Evolutionary conservation across 495 filamentous ascomycete species (phyloP), one percentile per base, ranked within the genome.

Genomic region (Penicillium pulvis): DNA sequence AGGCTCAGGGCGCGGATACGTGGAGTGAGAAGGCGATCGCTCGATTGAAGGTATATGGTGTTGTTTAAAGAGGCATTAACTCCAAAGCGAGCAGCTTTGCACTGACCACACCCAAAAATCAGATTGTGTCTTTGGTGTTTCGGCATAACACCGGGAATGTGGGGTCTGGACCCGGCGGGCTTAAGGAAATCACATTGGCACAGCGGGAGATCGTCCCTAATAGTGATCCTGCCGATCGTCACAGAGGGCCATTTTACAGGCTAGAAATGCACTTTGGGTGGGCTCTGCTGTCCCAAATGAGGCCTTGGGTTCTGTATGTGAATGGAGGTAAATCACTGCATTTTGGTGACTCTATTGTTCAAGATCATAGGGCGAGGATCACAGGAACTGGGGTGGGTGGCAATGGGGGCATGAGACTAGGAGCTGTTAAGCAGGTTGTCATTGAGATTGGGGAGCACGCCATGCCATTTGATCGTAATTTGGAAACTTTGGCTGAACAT

Each of bases 261-360:
- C 20, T 5, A 2, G 52, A 55, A n/a, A 23, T 55, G 12, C 12
- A 20, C 26, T 7, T 45, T 4, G 36, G 28, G 4, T 55, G 52
- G 52, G 26, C 23, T n/a, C 8, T 55, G 9, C 14, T 55, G n/a
- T 41, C 52, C n/a, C 8, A 24, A 28, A 33, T 44, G 23, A 39
- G 41, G 24, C 41, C 36, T 20, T 55, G 52, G 52, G 52, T 77
- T 2, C 70, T 93, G 30, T 85, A 81, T 4, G 28, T 55, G n/a
- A 43, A 26, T 23, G 64, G 64, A 45, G 31, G 47, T 1, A 53
- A 53, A 7, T 55, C 52, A 17, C 52, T 23, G 11, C n/a, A 28
- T 12, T 33, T 55, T 55, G 52, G 41, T 4, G 9, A 44, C 19
- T 12, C 52, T 11, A 16, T 45, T 6, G 39, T 41, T 31, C 57